These are phyloP conservation scores for Byssochlamys sp. DNA, from an alignment of 2,329 filamentous ascomycete species.

Conservation along the genomic window DNA sequence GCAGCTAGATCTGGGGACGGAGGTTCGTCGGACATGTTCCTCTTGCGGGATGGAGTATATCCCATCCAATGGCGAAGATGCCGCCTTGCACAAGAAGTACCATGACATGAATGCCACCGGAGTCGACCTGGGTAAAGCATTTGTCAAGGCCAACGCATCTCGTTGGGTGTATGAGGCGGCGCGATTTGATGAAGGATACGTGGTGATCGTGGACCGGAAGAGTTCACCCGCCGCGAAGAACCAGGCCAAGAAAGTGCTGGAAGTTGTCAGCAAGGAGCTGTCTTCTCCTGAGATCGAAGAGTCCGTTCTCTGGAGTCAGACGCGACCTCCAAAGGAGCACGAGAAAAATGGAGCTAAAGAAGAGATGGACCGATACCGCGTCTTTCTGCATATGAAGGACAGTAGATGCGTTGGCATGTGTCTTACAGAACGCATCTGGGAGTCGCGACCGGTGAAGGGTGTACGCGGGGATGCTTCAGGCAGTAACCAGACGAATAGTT, in stretches of 20 bases:
- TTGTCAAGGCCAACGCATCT: slow-evolving; percentile 43
- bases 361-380: slow-evolving; percentile 45
- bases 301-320: slow-evolving; percentile 47
- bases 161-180: slow-evolving; percentile 44
- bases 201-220: slow-evolving; percentile 50
- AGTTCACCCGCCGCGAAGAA: slow-evolving; percentile 43
- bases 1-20: slow-evolving; percentile 50
- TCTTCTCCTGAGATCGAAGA: slow-evolving; percentile 52
- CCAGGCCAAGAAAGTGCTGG: slow-evolving; percentile 48
- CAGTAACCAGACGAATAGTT: slow-evolving; percentile 17
- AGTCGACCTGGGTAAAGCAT: slow-evolving; percentile 51
- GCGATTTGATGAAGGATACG: slow-evolving; percentile 41
- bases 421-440: slow-evolving; percentile 52
- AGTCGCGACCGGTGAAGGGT: slow-evolving; percentile 43
- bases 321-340: slow-evolving; percentile 30
- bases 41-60: slow-evolving; percentile 59
- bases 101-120: slow-evolving; percentile 54
- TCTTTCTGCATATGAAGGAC: slow-evolving; percentile 53
- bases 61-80: slow-evolving; percentile 52
- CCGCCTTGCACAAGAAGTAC: slow-evolving; percentile 54
- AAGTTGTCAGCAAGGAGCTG: slow-evolving; percentile 54
- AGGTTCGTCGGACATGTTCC: slow-evolving; percentile 48
- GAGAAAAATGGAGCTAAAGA: slow-evolving; percentile 23
- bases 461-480: slow-evolving; percentile 12
- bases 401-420: slow-evolving; percentile 54